Evolutionary conservation across 192 early-diverging fungal species (phyloP).

Genomic region (Mortierella antarctica): DNA sequence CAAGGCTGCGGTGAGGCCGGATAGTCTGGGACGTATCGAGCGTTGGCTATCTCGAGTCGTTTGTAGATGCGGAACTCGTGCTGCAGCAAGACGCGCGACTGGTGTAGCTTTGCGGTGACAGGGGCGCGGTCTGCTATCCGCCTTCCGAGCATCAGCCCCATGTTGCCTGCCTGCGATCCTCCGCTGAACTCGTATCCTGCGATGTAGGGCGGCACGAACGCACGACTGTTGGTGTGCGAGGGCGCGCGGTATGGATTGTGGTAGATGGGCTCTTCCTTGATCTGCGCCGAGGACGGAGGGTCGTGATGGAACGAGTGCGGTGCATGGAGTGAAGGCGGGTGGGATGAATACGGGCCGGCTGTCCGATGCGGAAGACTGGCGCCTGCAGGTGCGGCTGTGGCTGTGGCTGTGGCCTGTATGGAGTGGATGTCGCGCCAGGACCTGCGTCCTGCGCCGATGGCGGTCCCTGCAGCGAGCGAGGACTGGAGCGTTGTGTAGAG

Average conservation of each 20-base stretch:
- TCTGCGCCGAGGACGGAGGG: neutral
- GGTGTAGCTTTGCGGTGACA: constrained; percentile 40
- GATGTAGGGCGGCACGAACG: constrained; percentile 30
- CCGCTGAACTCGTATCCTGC: constrained; percentile 37
- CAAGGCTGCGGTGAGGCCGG: neutral
- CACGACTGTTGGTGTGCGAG: constrained; percentile 24
- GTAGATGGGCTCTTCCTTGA: constrained; percentile 26
- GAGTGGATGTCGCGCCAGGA: neutral
- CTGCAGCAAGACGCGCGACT: constrained; percentile 30
- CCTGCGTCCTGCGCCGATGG: neutral
- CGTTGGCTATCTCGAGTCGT: constrained; percentile 21
- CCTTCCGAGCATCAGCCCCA: constrained; percentile 49
- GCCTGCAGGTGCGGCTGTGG: neutral
- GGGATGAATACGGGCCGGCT: constrained; percentile 16
- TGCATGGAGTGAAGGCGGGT: neutral
- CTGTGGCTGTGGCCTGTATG: neutral
- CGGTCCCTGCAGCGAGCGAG: constrained; percentile 5
- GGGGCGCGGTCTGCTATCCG: constrained; percentile 32
- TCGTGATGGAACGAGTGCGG: constrained; percentile 13
- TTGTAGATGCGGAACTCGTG: constrained; percentile 45
- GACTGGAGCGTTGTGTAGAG: constrained; percentile 15
- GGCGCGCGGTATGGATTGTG: constrained; percentile 43
- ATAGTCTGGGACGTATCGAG: constrained; percentile 12
- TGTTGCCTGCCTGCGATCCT: constrained; percentile 47
- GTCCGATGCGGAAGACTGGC: neutral